Evolutionary conservation across 768 basidiomycete species (phyloP).

Genomic region (Suillus subalutaceus): DNA sequence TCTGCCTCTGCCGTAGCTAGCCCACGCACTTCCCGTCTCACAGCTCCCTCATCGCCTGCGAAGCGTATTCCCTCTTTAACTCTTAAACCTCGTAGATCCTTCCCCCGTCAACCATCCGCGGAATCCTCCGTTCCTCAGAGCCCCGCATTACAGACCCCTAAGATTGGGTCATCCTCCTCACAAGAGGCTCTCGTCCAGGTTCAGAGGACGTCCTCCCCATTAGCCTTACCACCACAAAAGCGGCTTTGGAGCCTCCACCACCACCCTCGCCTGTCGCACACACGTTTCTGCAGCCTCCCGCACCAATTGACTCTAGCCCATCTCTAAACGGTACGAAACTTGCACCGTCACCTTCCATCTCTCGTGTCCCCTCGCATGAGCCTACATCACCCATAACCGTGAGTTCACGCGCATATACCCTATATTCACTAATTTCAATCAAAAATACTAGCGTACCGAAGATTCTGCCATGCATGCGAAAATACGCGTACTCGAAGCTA

Average conservation of each 20-base stretch:
- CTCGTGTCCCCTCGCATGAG: slow-evolving; percentile 9
- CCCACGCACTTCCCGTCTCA: slow-evolving; percentile 32
- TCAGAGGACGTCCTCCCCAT: slow-evolving; percentile 41
- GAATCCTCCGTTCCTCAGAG: slow-evolving; percentile 37
- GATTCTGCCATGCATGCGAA: slow-evolving; percentile 66
- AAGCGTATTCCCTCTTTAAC: slow-evolving; percentile 54
- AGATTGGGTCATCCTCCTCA: slow-evolving; percentile 32
- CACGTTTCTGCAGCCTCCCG: slow-evolving; percentile 14
- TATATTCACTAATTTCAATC: slow-evolving; percentile 17
- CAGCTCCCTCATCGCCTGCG: slow-evolving; percentile 52
- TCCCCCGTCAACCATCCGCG: slow-evolving; percentile 46
- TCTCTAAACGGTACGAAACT: slow-evolving; percentile 16
- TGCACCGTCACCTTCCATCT: slow-evolving; percentile 1
- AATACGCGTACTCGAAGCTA: slow-evolving; percentile 82
- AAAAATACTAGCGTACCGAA: slow-evolving; percentile 24
- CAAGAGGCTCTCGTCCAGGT: slow-evolving; percentile 21
- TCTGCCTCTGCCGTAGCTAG: slow-evolving; percentile 31
- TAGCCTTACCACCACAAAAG: slow-evolving; percentile 39
- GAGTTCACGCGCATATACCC: slow-evolving; percentile 7
- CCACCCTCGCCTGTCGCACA: slow-evolving; percentile 19
- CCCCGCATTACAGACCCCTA: slow-evolving; percentile 34
- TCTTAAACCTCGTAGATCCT: slow-evolving; percentile 53
- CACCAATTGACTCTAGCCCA: slow-evolving; percentile 20
- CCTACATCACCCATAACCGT: slow-evolving; percentile 33
- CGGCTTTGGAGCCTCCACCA: slow-evolving; percentile 34